Conservation (phyloP, 768 basidiomycete species). For the Tylopilus sp. region DNA sequence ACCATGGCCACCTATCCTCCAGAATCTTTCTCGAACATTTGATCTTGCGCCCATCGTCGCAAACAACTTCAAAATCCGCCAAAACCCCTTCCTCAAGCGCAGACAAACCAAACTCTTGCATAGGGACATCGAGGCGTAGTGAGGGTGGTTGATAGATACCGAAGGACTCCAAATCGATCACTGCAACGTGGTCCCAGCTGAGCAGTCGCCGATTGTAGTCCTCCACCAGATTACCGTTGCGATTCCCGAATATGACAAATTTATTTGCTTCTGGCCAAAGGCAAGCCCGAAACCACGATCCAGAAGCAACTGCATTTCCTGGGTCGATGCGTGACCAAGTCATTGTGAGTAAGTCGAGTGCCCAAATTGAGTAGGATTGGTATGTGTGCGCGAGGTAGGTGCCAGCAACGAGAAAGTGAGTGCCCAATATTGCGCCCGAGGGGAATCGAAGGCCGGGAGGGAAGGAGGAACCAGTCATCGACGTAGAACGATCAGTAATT, state of each 20-base stretch:
- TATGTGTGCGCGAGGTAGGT: constrained; percentile 93
- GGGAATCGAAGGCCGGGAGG: constrained; percentile 97
- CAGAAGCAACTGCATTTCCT: constrained; percentile 77
- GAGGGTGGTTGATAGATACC: constrained; percentile 91
- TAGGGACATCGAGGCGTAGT: constrained; percentile 58
- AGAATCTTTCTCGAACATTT: constrained; percentile 80
- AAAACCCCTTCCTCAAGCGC: constrained; percentile 76
- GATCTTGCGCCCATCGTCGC: constrained; percentile 85
- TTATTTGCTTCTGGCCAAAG: constrained; percentile 82
- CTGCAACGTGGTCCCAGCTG: constrained; percentile 89
- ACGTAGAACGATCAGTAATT: constrained; percentile 73
- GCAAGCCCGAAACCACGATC: constrained; percentile 94
- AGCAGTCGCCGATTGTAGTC: constrained; percentile 90
- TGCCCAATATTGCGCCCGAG: constrained; percentile 87
- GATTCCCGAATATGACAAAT: constrained; percentile 90
- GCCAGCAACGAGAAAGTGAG: constrained; percentile 89
- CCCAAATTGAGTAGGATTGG: constrained; percentile 96
- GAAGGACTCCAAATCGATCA: constrained; percentile 89
- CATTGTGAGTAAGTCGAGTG: constrained; percentile 80
- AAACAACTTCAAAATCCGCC: constrained; percentile 91
- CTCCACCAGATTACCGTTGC: constrained; percentile 80
- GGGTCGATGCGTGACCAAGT: constrained; percentile 88
- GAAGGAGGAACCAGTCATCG: constrained; percentile 78
- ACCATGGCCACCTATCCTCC: constrained; percentile 95
- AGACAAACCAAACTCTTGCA: constrained; percentile 83